Conservation (phyloP, 1,284 basidiomycete genomes). For the Golubevia pallescens region DNA sequence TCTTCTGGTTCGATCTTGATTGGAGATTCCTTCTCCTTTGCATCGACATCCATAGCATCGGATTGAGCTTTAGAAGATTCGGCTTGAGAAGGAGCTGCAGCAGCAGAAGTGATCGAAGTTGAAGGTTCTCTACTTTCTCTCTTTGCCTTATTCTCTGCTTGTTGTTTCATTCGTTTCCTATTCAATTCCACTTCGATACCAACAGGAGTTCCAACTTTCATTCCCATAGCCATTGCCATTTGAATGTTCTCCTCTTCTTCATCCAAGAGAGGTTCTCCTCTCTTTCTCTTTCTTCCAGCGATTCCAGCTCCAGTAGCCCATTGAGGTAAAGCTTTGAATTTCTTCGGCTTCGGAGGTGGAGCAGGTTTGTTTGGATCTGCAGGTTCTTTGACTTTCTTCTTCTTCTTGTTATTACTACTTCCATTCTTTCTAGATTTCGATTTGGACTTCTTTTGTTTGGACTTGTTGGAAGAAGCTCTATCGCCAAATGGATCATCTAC, state of each 20-base stretch:
- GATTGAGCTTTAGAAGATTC: neutral
- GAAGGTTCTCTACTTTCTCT: neutral
- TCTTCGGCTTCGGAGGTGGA: constrained; percentile 72
- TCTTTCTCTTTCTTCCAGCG: constrained; percentile 47
- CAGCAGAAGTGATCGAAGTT: neutral
- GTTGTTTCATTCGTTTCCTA: neutral
- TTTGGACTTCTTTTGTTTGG: neutral
- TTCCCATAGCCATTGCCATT: constrained; percentile 7
- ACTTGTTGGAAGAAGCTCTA: neutral
- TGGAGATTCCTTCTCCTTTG: constrained; percentile 10
- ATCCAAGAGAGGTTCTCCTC: constrained; percentile 25
- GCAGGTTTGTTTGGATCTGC: constrained; percentile 63
- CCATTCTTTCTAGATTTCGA: constrained; percentile 67
- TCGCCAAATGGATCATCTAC: constrained; percentile 11
- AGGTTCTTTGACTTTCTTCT: constrained; percentile 21
- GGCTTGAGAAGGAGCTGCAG: neutral
- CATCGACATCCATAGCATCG: constrained; percentile 1
- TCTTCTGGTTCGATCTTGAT: constrained; percentile 6
- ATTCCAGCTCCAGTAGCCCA: constrained; percentile 36
- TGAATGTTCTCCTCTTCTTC: constrained; percentile 24
- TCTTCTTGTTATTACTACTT: constrained; percentile 28
- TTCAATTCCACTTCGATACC: constrained; percentile 39
- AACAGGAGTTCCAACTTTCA: constrained; percentile 53
- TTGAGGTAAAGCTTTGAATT: constrained; percentile 71
- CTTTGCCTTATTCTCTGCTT: neutral